Evolutionary conservation across 208 protist genomes (phyloP).

Genomic region (Leptomonas seymouri): DNA sequence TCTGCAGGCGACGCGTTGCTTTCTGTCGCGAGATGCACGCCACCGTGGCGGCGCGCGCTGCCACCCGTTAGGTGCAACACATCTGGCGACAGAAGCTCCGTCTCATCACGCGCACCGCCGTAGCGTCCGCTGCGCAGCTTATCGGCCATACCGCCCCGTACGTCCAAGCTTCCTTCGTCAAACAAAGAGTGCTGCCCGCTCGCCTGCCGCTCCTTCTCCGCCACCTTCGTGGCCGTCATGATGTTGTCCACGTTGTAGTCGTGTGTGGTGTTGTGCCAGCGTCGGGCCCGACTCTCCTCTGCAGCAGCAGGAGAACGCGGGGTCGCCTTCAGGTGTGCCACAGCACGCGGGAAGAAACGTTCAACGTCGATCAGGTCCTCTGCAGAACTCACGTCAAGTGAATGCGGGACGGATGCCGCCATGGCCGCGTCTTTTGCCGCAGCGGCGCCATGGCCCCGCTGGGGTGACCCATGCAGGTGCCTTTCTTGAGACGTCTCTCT

Average conservation of each 20-base stretch:
- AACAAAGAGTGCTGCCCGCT: constrained; percentile 62
- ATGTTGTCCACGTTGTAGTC: constrained; percentile 62
- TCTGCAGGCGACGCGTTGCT: constrained; percentile 80
- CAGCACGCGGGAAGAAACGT: constrained; percentile 63
- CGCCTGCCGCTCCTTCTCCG: constrained; percentile 23
- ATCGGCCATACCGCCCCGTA: constrained; percentile 45
- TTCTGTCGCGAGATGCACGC: constrained; percentile 34
- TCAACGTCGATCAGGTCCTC: constrained; percentile 69
- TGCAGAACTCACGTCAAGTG: constrained; percentile 50
- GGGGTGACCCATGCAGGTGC: not conserved
- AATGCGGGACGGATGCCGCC: constrained; percentile 27
- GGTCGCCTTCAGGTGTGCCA: constrained; percentile 64
- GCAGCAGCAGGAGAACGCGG: constrained; percentile 27
- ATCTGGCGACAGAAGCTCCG: constrained; percentile 64
- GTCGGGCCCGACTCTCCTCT: constrained; percentile 35
- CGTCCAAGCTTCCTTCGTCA: constrained; percentile 77
- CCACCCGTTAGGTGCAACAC: constrained; percentile 76
- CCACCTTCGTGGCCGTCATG: constrained; percentile 16
- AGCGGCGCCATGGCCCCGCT: not conserved
- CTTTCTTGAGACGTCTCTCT: not conserved
- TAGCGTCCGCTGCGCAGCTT: constrained; percentile 18
- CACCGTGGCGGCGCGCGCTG: constrained; percentile 52
- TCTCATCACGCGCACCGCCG: constrained; percentile 11
- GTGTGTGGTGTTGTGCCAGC: constrained; percentile 64
- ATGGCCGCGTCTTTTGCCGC: not conserved